Evolutionary conservation across 176 grass and related monocot species (phyloP).

Genomic region (Tuctoria greenei): DNA sequence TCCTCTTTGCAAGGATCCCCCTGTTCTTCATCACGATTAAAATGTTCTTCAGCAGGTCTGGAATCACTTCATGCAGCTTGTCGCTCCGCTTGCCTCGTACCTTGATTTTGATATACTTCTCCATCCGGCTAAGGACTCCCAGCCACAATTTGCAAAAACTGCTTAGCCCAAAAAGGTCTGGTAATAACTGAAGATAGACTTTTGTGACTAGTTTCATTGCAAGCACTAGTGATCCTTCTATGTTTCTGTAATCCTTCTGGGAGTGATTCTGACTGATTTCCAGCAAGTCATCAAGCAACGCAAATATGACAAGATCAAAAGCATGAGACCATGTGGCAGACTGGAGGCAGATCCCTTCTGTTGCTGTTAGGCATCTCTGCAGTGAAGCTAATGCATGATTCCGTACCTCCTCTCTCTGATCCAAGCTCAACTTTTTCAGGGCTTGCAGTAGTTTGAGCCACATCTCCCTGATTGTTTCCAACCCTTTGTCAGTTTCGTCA

Average conservation of each 20-base stretch:
- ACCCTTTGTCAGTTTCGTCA: slow-evolving; percentile 77
- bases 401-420: slow-evolving; percentile 90
- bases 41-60: slow-evolving; percentile 74
- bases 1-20: slow-evolving; percentile 91
- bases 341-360: slow-evolving; percentile 72
- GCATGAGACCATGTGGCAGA: slow-evolving; percentile 71
- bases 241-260: slow-evolving; percentile 92
- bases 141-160: slow-evolving; percentile 97
- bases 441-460: slow-evolving; percentile 80
- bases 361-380: slow-evolving; percentile 64
- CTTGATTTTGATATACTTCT: slow-evolving; percentile 92
- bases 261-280: slow-evolving; percentile 78
- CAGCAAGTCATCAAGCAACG: slow-evolving; percentile 80
- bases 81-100: slow-evolving; percentile 86
- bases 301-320: slow-evolving; percentile 83
- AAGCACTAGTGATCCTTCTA: slow-evolving; percentile 79
- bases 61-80: slow-evolving; percentile 83
- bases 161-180: slow-evolving; percentile 66
- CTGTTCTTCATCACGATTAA: slow-evolving; percentile 79
- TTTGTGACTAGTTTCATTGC: slow-evolving; percentile 75
- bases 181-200: slow-evolving; percentile 72
- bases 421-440: slow-evolving; percentile 81
- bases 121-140: slow-evolving; percentile 89
- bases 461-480: slow-evolving; percentile 90
- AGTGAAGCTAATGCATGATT: slow-evolving; percentile 82